Conservation (phyloP, 345 rosid genomes). For the Mercurialis annua region DNA sequence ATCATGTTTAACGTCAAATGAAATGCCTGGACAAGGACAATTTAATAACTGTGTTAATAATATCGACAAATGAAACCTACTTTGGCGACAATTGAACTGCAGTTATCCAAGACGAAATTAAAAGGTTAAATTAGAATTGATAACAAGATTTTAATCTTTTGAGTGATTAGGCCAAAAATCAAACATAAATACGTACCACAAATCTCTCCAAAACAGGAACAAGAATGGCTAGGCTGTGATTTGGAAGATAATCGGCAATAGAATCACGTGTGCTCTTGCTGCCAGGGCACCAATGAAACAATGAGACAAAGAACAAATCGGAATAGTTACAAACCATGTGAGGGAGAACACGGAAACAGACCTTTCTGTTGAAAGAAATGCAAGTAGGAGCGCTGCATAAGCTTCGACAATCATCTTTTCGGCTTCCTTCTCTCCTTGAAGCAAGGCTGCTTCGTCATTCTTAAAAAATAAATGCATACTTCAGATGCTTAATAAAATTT, state of each 20-base stretch:
- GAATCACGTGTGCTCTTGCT: slow-evolving; percentile 70
- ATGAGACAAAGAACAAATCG: slow-evolving; percentile 2
- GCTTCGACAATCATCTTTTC: slow-evolving; percentile 99
- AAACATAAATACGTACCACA: slow-evolving; percentile 60
- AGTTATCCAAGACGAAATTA: too few species aligned
- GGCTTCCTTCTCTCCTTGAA: slow-evolving; percentile 95
- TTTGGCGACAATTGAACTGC: neutral
- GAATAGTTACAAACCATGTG: neutral
- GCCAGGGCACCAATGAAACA: slow-evolving; percentile 27
- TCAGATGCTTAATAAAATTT: neutral
- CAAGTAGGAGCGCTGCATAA: slow-evolving; percentile 88
- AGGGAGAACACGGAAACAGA: slow-evolving; percentile 17
- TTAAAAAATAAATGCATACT: slow-evolving; percentile 13
- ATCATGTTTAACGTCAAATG: slow-evolving; percentile 89
- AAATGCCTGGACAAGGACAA: slow-evolving; percentile 53
- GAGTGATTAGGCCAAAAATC: too few species aligned
- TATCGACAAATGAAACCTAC: neutral
- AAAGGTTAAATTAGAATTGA: too few species aligned
- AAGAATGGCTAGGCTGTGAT: slow-evolving; percentile 53
- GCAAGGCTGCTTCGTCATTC: slow-evolving; percentile 73
- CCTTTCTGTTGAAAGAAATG: slow-evolving; percentile 98
- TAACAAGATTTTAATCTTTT: too few species aligned
- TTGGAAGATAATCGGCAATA: slow-evolving; percentile 76
- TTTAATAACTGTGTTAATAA: neutral
- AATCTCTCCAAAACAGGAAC: slow-evolving; percentile 98